phyloP scores from a whole-genome alignment of 352 stramenopile species.

The Globisporangium echinulatum region DNA sequence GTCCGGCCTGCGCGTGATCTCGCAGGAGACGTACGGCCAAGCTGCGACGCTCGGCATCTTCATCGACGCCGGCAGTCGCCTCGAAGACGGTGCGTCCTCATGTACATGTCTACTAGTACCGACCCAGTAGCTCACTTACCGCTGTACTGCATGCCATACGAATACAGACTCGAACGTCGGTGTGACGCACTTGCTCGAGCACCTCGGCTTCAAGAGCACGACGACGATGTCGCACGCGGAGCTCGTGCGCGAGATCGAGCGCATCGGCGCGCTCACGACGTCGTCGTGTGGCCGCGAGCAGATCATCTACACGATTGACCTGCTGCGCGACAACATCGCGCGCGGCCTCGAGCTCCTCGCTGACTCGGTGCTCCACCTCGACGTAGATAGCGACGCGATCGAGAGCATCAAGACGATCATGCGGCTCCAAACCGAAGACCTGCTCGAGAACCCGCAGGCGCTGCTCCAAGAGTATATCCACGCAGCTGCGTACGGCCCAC shows the following conservation, averaged over 20 bases:
- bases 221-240: constrained; percentile 73
- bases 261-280: constrained; percentile 89
- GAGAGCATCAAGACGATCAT: constrained; percentile 92
- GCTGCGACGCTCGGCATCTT: constrained; percentile 93
- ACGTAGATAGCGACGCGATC: constrained; percentile 82
- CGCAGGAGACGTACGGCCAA: constrained; percentile 95
- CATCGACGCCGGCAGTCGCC: constrained; percentile 87
- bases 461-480: constrained; percentile 86
- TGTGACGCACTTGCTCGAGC: constrained; percentile 92
- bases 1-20: constrained; percentile 94
- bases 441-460: constrained; percentile 79
- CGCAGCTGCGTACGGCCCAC: constrained; percentile 74
- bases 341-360: constrained; percentile 88
- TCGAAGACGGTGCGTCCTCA: constrained; percentile 44
- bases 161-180: constrained; percentile 59
- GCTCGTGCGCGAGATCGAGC: constrained; percentile 88
- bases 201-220: constrained; percentile 95
- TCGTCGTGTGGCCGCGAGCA: constrained; percentile 91
- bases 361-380: constrained; percentile 80
- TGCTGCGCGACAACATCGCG: constrained; percentile 92
- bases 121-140: not conserved
- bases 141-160: not conserved
- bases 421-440: constrained; percentile 91
- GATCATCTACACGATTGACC: constrained; percentile 96
- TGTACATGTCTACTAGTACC: not conserved